Evolutionary conservation across 345 rosid genomes (phyloP).

Genomic region (Euclidium syriacum): DNA sequence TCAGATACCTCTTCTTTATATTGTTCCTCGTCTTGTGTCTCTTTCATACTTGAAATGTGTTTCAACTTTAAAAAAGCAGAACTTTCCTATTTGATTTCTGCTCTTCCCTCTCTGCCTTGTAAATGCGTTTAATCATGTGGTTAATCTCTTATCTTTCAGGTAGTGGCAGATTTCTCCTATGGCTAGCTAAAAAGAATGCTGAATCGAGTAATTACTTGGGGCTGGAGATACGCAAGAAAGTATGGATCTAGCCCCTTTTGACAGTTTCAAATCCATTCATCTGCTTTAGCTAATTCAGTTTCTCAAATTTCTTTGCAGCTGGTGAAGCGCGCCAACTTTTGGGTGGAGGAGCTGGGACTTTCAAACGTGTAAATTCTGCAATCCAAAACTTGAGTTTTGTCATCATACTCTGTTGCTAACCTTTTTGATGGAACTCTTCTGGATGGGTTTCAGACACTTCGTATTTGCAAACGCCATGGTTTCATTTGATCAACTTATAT

Average conservation of each 20-base stretch:
- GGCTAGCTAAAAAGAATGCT: slow-evolving; percentile 67
- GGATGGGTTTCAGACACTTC: slow-evolving; percentile 60
- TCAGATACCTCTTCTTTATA: neutral
- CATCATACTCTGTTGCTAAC: slow-evolving; percentile 7
- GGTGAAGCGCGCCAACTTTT: slow-evolving; percentile 69
- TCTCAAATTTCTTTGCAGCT: slow-evolving; percentile 46
- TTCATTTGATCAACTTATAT: slow-evolving; percentile 59
- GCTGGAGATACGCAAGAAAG: slow-evolving; percentile 78
- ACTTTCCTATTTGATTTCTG: neutral
- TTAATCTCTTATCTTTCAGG: slow-evolving; percentile 37
- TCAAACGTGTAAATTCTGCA: slow-evolving; percentile 52
- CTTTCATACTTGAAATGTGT: neutral
- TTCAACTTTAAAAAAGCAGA: neutral
- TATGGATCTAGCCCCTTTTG: slow-evolving; percentile 39
- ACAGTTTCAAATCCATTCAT: slow-evolving; percentile 24
- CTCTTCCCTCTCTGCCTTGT: neutral
- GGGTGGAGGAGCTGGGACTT: slow-evolving; percentile 75
- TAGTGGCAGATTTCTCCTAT: slow-evolving; percentile 88
- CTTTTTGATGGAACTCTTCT: slow-evolving; percentile 18
- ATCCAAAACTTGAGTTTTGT: neutral
- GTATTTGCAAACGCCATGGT: slow-evolving; percentile 73
- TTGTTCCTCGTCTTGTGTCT: neutral
- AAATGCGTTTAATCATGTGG: neutral
- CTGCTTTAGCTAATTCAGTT: slow-evolving; percentile 23
- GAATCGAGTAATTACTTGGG: slow-evolving; percentile 73